These are phyloP conservation scores for Oenanthe javanica DNA, from an alignment of 140 eudicot genomes.

Conservation along the genomic window DNA sequence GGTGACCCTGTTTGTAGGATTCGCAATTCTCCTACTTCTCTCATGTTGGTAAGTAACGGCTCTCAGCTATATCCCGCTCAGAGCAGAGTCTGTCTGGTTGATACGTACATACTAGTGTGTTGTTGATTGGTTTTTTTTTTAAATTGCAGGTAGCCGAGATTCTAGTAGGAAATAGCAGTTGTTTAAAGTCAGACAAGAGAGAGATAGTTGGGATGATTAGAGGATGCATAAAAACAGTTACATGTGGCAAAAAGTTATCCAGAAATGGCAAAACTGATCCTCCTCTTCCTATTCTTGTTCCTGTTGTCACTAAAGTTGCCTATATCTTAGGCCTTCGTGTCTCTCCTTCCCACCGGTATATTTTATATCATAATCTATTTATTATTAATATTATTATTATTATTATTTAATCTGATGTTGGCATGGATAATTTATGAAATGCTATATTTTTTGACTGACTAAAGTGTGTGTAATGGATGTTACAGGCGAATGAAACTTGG, in stretches of 20 bases:
- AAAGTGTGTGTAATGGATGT: background rate
- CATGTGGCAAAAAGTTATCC: constrained; percentile 34
- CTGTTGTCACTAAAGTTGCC: constrained; percentile 66
- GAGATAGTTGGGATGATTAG: constrained; percentile 73
- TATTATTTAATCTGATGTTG: too few species aligned
- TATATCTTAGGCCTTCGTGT: constrained; percentile 71
- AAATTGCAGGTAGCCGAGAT: constrained; percentile 68
- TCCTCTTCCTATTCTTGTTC: constrained; percentile 24
- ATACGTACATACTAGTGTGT: too few species aligned
- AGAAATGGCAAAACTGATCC: constrained; percentile 5
- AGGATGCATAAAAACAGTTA: constrained; percentile 69
- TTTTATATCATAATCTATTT: too few species aligned
- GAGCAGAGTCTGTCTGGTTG: too few species aligned
- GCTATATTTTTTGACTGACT: too few species aligned
- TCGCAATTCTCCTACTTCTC: constrained; percentile 9
- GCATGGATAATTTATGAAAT: too few species aligned
- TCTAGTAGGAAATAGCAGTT: background rate
- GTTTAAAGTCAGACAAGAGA: constrained; percentile 16
- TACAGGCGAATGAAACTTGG: constrained; percentile 47
- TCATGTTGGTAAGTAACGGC: constrained; percentile 7
- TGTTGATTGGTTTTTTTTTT: too few species aligned
- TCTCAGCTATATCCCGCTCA: too few species aligned
- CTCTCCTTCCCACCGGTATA: constrained; percentile 47
- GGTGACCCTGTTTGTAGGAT: constrained; percentile 12
- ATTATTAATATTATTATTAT: too few species aligned